Conservation (phyloP, 345 rosid species). For the Heritiera littoralis region DNA sequence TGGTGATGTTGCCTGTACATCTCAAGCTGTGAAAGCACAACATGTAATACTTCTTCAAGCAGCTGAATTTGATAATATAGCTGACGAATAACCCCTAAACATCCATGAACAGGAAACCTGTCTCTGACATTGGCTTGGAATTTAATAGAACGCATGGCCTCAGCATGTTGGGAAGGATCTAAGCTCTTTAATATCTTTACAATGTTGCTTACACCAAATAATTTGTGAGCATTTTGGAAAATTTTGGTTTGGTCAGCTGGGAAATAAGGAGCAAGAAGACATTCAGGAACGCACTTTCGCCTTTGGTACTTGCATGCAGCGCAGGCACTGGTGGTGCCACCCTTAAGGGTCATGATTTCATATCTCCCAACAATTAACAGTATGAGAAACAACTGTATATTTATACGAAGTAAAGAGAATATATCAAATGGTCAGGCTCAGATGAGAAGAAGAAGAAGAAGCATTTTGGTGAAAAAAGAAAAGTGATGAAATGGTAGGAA, state of each 20-base stretch:
- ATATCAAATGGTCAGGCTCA: not conserved
- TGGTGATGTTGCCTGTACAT: conserved; percentile 52
- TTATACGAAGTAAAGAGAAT: too few species aligned
- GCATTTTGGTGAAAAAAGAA: not conserved
- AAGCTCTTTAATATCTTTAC: conserved; percentile 57
- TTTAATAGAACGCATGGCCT: conserved; percentile 84
- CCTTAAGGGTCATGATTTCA: conserved; percentile 77
- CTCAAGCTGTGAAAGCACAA: conserved; percentile 58
- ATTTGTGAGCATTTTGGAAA: conserved; percentile 73
- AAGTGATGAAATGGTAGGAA: not conserved
- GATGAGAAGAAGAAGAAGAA: not conserved
- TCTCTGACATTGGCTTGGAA: conserved; percentile 71
- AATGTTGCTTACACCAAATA: conserved; percentile 83
- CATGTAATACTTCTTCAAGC: conserved; percentile 63
- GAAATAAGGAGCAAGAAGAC: conserved; percentile 80
- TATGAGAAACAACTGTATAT: too few species aligned
- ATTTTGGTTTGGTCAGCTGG: conserved; percentile 73
- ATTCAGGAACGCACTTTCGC: conserved; percentile 64
- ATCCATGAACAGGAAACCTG: conserved; percentile 76
- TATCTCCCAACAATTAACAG: not conserved
- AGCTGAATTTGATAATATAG: conserved; percentile 48
- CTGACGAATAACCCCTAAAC: conserved; percentile 55
- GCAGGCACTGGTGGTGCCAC: conserved; percentile 88
- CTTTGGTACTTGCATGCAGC: conserved; percentile 95
- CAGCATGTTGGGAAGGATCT: conserved; percentile 47